Conservation (phyloP, 768 basidiomycete species). For the Tricholoma sp. region DNA sequence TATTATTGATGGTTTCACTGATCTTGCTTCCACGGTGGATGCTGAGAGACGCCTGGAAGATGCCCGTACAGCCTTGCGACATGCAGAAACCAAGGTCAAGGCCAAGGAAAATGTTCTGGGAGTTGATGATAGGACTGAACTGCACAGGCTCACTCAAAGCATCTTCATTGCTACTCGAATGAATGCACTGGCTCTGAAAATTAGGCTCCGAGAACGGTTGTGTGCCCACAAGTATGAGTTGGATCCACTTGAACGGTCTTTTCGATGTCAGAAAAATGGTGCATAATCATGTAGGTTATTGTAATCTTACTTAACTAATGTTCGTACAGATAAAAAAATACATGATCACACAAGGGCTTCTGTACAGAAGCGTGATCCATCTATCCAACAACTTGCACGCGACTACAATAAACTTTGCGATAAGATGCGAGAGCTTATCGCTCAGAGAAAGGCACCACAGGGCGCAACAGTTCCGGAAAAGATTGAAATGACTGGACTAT, state of each 20-base stretch:
- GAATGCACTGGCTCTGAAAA: conserved; percentile 22
- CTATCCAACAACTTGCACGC: conserved; percentile 17
- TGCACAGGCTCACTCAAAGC: neutral
- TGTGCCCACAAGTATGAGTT: conserved; percentile 23
- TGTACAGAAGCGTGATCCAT: conserved; percentile 22
- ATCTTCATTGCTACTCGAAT: conserved; percentile 1
- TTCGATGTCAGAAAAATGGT: neutral
- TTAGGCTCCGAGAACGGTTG: conserved; percentile 15
- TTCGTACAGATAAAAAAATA: conserved; percentile 20
- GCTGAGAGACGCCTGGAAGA: neutral
- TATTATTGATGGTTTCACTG: neutral
- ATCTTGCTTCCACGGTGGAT: neutral
- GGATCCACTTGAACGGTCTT: conserved; percentile 16
- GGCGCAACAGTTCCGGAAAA: conserved; percentile 17
- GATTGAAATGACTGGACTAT: conserved; percentile 20
- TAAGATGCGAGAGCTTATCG: conserved; percentile 17
- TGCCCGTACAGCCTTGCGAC: neutral
- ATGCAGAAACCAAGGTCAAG: neutral
- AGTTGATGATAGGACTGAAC: neutral
- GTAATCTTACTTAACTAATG: neutral
- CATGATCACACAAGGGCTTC: conserved; percentile 17
- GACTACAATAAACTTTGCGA: conserved; percentile 26
- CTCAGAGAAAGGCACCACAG: conserved; percentile 14
- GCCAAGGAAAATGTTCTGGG: neutral
- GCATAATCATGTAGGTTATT: too few relatives aligned